Percentiles rank a stretch among this genome's conserved stretches.
Conservation (phyloP, 129 eudicot genomes). For the Mikania micrantha region DNA sequence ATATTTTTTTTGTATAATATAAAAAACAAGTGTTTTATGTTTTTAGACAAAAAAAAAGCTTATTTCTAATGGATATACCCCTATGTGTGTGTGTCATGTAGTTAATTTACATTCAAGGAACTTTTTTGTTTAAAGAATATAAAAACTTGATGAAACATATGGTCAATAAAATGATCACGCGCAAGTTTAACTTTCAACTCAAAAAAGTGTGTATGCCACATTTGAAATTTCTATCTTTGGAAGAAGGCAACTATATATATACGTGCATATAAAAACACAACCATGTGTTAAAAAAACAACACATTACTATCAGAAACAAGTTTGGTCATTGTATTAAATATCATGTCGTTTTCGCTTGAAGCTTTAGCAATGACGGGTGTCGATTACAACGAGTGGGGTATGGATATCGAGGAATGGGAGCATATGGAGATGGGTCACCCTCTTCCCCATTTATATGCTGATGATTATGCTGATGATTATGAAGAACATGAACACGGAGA, state of each 20-base stretch:
- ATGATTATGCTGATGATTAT: conserved; percentile 17
- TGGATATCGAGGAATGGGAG: conserved; percentile 27
- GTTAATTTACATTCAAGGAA: too few relatives aligned
- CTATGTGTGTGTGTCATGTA: too few relatives aligned
- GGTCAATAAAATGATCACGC: conserved; percentile 12
- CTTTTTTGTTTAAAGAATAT: neutral
- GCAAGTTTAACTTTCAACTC: conserved; percentile 13
- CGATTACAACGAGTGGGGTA: conserved; percentile 18
- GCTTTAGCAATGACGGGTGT: conserved; percentile 36
- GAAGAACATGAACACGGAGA: conserved; percentile 7
- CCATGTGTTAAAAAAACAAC: neutral
- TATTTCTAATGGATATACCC: too few relatives aligned
- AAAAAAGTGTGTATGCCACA: neutral
- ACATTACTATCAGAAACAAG: neutral
- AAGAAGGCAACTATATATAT: neutral
- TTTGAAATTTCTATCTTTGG: neutral
- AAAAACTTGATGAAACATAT: neutral
- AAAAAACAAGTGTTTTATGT: too few relatives aligned
- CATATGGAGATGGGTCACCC: conserved; percentile 10
- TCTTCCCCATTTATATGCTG: conserved; percentile 22
- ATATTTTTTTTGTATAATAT: too few relatives aligned
- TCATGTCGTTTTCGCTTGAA: conserved; percentile 33
- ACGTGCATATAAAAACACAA: neutral
- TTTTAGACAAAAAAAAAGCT: too few relatives aligned
- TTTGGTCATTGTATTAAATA: neutral